Evolutionary conservation across 805 yeast genomes (phyloP).

Genomic region (Tanozyma kutaoensis): DNA sequence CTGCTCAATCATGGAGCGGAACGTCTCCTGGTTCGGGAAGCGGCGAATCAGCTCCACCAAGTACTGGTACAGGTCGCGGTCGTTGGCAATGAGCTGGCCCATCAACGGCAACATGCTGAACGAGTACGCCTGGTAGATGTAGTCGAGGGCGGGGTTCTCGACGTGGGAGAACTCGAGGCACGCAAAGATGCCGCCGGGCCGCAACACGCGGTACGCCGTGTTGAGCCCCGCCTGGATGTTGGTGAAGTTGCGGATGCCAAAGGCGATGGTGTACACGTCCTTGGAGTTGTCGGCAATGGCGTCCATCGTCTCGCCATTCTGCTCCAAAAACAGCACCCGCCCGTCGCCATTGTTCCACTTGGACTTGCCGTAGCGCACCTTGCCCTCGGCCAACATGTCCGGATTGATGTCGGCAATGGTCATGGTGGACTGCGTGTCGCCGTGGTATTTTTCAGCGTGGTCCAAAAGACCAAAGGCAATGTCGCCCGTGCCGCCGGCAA

Average conservation of each 20-base stretch:
- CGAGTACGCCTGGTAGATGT: slow-evolving; percentile 77
- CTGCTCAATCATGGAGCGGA: slow-evolving; percentile 80
- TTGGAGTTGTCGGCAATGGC: slow-evolving; percentile 75
- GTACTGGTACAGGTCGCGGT: slow-evolving; percentile 91
- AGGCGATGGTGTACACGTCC: slow-evolving; percentile 92
- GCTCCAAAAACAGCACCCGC: slow-evolving; percentile 72
- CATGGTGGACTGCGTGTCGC: slow-evolving; percentile 69
- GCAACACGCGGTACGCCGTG: slow-evolving; percentile 91
- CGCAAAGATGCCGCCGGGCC: slow-evolving; percentile 96
- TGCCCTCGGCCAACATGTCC: slow-evolving; percentile 92
- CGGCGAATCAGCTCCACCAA: slow-evolving; percentile 86
- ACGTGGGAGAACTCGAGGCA: slow-evolving; percentile 93
- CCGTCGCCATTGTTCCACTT: slow-evolving; percentile 45
- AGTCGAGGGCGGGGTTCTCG: slow-evolving; percentile 61
- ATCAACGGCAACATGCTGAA: slow-evolving; percentile 78
- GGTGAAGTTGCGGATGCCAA: slow-evolving; percentile 95
- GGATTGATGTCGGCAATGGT: slow-evolving; percentile 90
- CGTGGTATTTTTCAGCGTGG: slow-evolving; percentile 70
- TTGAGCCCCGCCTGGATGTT: slow-evolving; percentile 85
- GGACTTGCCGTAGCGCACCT: slow-evolving; percentile 50
- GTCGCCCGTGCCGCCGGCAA: slow-evolving; percentile 98
- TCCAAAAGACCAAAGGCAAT: slow-evolving; percentile 91
- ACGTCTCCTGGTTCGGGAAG: slow-evolving; percentile 87
- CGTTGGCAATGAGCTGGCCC: slow-evolving; percentile 94
- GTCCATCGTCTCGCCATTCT: slow-evolving; percentile 86